Base-by-base conservation (phyloP, 2,329 filamentous ascomycete genomes). In the Colletotrichum abscissum region DNA sequence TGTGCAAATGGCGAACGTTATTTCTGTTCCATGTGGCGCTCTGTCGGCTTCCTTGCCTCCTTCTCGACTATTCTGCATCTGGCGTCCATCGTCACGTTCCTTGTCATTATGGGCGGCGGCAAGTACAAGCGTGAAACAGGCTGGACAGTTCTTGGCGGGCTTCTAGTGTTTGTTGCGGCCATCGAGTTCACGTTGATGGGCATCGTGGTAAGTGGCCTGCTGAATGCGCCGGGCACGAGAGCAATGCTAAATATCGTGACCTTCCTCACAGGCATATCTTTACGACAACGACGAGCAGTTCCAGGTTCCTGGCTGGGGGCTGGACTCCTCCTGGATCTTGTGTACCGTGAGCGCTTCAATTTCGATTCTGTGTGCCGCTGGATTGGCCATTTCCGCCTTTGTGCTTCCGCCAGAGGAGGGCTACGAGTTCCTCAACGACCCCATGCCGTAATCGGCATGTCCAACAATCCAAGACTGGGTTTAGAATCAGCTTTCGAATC, bases 11-110 rank as follows among this genome's bases (percentile, higher is more conserved):
- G 71, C 56, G 89, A 92, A 77, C 88, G 91, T 64, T 91, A 92
- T 79, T 98, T 98, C 84, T 98, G 97, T 86, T 93, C 92, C 78
- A 93, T 97, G 88, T 99, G 96, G 96, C 90, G 94, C 72, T 94
- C 92, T 30, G 92, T 95, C 46, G 95, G 94, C 28, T 98, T 98
- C 83, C 84, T 98, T 76, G 95, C 97, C 85, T 94, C 92, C 65
- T 94, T 98, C 78, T 90, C 93, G 8, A 90, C 95, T 49, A 91
- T 98, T n/a, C 81, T 97, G 52, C 92, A 97, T 82, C 89, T 97
- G 54, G 94, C 93, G 68, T 92, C 92, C 7, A 83, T 97, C n/a
- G 92, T 97, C 33, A 90, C 92, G 22, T 98, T 96, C 82, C 79
- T 92, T 35, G 90, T 97, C 63, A 91, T 97, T 59, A 85, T 98